Base-by-base conservation (phyloP, 495 filamentous ascomycete genomes). In the Cercophora samala region DNA sequence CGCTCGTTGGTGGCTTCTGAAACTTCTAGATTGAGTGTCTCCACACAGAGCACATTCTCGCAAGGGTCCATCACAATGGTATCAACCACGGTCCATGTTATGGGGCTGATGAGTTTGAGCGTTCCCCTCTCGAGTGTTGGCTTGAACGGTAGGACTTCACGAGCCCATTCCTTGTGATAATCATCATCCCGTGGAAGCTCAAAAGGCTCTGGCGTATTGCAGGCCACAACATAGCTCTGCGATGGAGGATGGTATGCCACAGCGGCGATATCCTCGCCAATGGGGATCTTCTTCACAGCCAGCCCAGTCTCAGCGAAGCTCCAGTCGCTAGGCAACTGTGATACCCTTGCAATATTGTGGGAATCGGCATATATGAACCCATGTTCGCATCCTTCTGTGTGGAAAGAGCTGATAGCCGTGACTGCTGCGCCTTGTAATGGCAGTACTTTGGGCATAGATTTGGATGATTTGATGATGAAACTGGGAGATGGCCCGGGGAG, bases 1-100 rank as follows among this genome's bases (percentile, higher is more conserved):
- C 92, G 88, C 71, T 96, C 89, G 71, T 96, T 90, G 0, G 93
- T 97, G 51, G 87, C 86, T 77, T 98, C 95, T 1, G 93, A 96
- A 15, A 95, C 83, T 74, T 97, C 96, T 17, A 99, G 84, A 64
- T 91, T 89, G 59, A 98, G 82, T 1, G 89, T 91, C 74, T 93
- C 88, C 61, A 97, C 83, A 37, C 90, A 91, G 70, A 93, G 88
- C 4, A 97, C 79, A 52, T 86, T 85, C 77, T 97, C 93, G 64
- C 85, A 87, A 2, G 86, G 81, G 58, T 90, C 90, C 70, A 96
- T 81, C 21, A 81, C 82, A 66, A 90, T 87, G 71, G 83, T 86
- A 76, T 96, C 91, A 62, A 97, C 88, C 5, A 92, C 79, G 2
- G 86, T 83, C 87, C 90, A 93, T 19, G 86, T 93, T 60, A 84